phyloP scores from a whole-genome alignment of 2,329 filamentous ascomycete species.

The Cladophialophora psammophila region DNA sequence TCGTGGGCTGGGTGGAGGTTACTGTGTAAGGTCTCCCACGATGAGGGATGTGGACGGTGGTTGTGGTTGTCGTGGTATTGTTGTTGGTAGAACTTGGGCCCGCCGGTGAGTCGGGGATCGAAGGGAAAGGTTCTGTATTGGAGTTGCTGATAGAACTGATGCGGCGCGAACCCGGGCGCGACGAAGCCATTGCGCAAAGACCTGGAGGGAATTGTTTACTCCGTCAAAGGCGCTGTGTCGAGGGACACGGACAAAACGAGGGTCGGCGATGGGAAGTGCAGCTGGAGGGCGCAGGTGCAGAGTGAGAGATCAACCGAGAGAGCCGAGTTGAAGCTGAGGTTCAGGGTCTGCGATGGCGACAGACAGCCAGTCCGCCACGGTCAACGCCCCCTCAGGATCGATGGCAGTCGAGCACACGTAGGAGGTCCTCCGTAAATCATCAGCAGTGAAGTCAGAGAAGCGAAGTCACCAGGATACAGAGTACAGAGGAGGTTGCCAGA shows the following conservation, averaged over 20 bases:
- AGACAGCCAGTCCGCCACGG: background rate
- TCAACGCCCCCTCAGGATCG: background rate
- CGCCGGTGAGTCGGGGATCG: slow-evolving; percentile 26
- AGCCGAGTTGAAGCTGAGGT: background rate
- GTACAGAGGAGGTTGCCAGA: no score
- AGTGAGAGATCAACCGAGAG: background rate
- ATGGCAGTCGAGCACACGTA: background rate
- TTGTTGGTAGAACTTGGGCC: slow-evolving; percentile 28
- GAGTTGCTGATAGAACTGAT: slow-evolving; percentile 18
- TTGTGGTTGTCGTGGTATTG: slow-evolving; percentile 27
- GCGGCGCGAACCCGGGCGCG: slow-evolving; percentile 26
- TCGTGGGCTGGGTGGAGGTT: slow-evolving; percentile 27
- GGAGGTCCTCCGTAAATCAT: no score
- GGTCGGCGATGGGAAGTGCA: background rate
- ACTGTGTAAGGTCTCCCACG: slow-evolving; percentile 35
- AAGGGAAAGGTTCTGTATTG: slow-evolving; percentile 36
- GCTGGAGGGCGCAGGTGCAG: background rate
- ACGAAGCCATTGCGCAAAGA: slow-evolving; percentile 27
- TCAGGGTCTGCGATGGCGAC: background rate
- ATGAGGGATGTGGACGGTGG: slow-evolving; percentile 29
- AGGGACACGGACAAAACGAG: background rate
- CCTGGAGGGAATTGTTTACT: background rate
- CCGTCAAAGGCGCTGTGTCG: background rate
- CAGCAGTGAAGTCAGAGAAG: background rate
- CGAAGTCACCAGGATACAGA: background rate